phyloP scores from a whole-genome alignment of 179 eudicot genomes.

The Dionaea muscipula region DNA sequence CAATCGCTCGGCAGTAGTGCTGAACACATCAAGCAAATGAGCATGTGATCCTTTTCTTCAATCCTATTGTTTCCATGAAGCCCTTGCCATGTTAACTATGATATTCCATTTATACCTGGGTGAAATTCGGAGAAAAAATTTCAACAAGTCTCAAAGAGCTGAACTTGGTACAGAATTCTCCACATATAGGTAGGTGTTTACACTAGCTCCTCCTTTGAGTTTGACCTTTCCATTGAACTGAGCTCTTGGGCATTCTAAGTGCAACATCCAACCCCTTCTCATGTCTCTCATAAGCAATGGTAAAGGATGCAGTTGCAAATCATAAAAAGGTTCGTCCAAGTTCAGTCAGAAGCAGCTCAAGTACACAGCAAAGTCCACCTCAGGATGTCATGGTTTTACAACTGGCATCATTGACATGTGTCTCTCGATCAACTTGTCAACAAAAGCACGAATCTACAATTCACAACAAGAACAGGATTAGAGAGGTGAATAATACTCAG shows the following conservation, averaged over 20 bases:
- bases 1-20: constrained; percentile 9
- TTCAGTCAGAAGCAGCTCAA: neutral
- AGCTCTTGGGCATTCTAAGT: constrained; percentile 10
- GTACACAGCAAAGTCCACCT: neutral
- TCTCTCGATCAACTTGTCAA: constrained; percentile 80
- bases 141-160: neutral
- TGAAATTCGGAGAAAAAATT: neutral
- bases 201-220: constrained; percentile 1
- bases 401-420: constrained; percentile 55
- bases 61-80: constrained; percentile 11
- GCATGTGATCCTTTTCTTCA: constrained; percentile 11
- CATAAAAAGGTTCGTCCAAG: neutral
- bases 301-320: neutral
- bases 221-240: constrained; percentile 11
- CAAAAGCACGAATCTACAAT: constrained; percentile 88
- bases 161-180: constrained; percentile 10
- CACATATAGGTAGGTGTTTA: constrained; percentile 7
- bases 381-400: constrained; percentile 34
- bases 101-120: neutral
- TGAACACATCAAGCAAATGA: constrained; percentile 12
- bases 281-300: neutral
- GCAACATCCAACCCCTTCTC: constrained; percentile 8
- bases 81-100: constrained; percentile 11
- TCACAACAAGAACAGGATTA: constrained; percentile 2
- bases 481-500: too few relatives aligned